phyloP scores from a whole-genome alignment of 305 asterid genomes.

The Rubia peregrina region DNA sequence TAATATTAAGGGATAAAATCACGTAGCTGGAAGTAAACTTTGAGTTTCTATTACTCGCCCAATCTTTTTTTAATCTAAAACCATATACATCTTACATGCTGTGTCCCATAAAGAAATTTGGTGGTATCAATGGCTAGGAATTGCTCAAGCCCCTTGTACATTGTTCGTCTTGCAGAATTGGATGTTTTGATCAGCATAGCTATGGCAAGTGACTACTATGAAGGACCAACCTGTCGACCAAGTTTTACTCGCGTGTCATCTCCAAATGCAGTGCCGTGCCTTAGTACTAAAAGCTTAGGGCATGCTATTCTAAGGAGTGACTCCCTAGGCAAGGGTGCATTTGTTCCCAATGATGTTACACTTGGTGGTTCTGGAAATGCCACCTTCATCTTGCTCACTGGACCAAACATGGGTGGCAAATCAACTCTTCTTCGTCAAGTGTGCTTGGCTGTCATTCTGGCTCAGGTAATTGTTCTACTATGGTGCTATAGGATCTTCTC shows the following conservation, averaged over 20 bases:
- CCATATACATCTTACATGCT: neutral
- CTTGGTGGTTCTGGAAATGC: constrained; percentile 74
- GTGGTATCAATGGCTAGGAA: neutral
- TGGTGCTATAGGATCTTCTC: constrained; percentile 12
- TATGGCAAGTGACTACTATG: constrained; percentile 74
- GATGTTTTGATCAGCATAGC: constrained; percentile 92
- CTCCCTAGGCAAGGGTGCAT: constrained; percentile 64
- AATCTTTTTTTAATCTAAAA: neutral
- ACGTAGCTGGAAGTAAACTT: neutral
- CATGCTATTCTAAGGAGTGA: constrained; percentile 87
- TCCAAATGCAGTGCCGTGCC: constrained; percentile 50
- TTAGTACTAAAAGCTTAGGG: constrained; percentile 70
- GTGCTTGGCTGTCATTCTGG: constrained; percentile 90
- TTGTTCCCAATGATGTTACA: constrained; percentile 75
- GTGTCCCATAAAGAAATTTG: constrained; percentile 1
- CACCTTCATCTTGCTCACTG: constrained; percentile 81
- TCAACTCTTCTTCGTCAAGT: constrained; percentile 95
- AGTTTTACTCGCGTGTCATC: constrained; percentile 32
- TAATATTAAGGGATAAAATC: neutral
- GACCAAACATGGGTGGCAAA: constrained; percentile 99
- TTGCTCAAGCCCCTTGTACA: constrained; percentile 3
- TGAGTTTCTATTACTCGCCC: neutral
- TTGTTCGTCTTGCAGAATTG: constrained; percentile 64
- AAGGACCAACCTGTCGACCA: constrained; percentile 82
- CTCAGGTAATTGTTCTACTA: constrained; percentile 53